Evolutionary conservation across 1,284 basidiomycete species (phyloP), one percentile per base, ranked within the genome.

Genomic region (Fomes fomentarius): DNA sequence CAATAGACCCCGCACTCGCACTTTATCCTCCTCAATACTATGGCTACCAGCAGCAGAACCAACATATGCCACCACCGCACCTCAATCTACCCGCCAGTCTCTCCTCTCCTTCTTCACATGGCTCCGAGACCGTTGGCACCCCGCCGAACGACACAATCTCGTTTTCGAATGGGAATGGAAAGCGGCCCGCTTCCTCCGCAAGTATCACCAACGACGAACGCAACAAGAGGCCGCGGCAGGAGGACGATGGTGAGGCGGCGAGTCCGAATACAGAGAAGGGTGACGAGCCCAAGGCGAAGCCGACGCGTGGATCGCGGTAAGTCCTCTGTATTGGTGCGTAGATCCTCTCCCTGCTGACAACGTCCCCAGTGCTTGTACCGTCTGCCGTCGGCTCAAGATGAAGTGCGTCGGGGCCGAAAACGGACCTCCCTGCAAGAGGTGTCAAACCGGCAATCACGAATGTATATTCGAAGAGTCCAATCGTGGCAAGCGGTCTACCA

Each of bases 381-480:
- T 96, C 28, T 98, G 96, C 71, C 87, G 96, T 30, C 89, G 94
- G 44, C 85, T 98, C 60, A 99, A 99, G 78, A 99, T 99, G 96
- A 93, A 96, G 63, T 99, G 96, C 63, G 93, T 97, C 17, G 94
- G 91, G 33, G 93, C 93, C 1, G 95, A 97, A 66, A 81, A 95
- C 31, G 94, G 93, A 0, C 92, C 93, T 0, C 94, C 95, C 0
- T 98, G 95, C 75, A 95, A 94, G 67, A 85, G 91, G 24, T 91
- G 89, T 68, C 78, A 82, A 57, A 74, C 87, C 0, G 91, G 93
- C 10, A 88, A 88, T 50, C 93, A 95, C 66, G 91, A 95, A 61
- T 98, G 95, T 66, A 84, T 96, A 40, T 98, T 98, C 62, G 94
- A 97, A 72, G 94, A 96, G 69, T 94, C 91, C 4, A 94, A 96